Conservation (phyloP, 2,329 filamentous ascomycete genomes). For the Chaetomiaceae sp. region DNA sequence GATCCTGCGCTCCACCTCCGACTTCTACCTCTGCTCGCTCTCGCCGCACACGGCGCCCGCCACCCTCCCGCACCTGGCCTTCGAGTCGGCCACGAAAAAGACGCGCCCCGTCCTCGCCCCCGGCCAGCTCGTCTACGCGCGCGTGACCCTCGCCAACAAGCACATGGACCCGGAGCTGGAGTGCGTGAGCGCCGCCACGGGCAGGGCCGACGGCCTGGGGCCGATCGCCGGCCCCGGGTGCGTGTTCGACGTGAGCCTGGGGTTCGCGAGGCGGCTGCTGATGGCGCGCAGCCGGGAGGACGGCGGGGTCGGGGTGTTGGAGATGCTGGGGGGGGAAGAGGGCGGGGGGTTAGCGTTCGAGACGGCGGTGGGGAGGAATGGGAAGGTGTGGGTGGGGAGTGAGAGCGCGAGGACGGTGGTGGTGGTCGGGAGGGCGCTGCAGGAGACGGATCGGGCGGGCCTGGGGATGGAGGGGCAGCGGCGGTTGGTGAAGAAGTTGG, state of each 20-base stretch:
- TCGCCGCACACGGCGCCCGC: constrained; percentile 61
- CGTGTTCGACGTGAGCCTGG: constrained; percentile 74
- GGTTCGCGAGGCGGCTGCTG: constrained; percentile 77
- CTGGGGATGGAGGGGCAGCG: constrained; percentile 63
- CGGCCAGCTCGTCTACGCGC: constrained; percentile 83
- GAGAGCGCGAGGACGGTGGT: constrained; percentile 68
- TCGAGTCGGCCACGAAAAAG: constrained; percentile 89
- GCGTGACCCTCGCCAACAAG: constrained; percentile 70
- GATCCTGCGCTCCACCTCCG: constrained; percentile 68
- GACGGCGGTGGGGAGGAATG: constrained; percentile 89
- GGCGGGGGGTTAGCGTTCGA: constrained; percentile 72
- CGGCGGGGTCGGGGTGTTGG: constrained; percentile 67
- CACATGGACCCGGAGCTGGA: constrained; percentile 88
- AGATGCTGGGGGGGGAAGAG: constrained; percentile 68
- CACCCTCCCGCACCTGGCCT: constrained; percentile 80
- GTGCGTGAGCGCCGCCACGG: constrained; percentile 80
- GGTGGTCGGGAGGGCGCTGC: constrained; percentile 72
- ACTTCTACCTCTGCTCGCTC: constrained; percentile 76
- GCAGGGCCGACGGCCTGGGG: constrained; percentile 83
- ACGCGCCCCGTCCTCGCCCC: constrained; percentile 72
- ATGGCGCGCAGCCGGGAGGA: constrained; percentile 56
- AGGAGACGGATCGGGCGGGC: constrained; percentile 67
- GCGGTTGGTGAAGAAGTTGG: constrained; percentile 62
- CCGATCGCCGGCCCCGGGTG: constrained; percentile 66
- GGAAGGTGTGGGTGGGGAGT: constrained; percentile 85